These are phyloP conservation scores for Globisporangium mamillatum DNA, from an alignment of 352 stramenopile species.

Conservation along the genomic window DNA sequence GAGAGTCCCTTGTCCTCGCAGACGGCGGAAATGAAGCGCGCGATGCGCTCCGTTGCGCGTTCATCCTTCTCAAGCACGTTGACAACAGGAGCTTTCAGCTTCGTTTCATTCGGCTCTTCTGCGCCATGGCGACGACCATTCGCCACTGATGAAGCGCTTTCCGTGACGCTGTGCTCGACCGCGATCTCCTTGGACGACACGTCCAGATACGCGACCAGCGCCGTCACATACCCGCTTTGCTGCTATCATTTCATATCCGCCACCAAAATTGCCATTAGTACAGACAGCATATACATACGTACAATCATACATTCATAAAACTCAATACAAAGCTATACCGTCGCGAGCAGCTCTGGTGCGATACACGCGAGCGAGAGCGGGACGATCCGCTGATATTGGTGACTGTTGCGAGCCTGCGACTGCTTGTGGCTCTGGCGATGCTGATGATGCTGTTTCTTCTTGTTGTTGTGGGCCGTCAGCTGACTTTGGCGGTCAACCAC, in stretches of 20 bases:
- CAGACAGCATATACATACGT: no score
- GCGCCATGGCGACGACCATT: not conserved
- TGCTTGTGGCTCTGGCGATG: slow-evolving; percentile 1
- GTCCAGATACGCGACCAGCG: slow-evolving; percentile 16
- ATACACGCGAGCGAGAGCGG: slow-evolving; percentile 60
- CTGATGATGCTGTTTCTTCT: slow-evolving; percentile 7
- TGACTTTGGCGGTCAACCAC: slow-evolving; percentile 12
- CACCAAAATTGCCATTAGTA: not conserved
- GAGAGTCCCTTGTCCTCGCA: slow-evolving; percentile 38
- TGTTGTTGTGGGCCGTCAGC: not conserved
- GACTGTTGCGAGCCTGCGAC: not conserved
- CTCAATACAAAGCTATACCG: slow-evolving; percentile 1
- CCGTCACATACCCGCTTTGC: slow-evolving; percentile 23
- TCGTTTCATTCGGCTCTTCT: not conserved
- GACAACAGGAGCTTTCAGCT: not conserved
- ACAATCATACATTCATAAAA: no score
- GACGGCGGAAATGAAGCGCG: slow-evolving; percentile 35
- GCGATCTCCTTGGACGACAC: not conserved
- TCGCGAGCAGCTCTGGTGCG: slow-evolving; percentile 40
- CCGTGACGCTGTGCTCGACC: not conserved
- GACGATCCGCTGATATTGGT: slow-evolving; percentile 33
- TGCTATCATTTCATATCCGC: not conserved
- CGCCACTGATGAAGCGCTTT: not conserved
- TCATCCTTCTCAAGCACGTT: not conserved
- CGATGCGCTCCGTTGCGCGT: slow-evolving; percentile 20